Evolutionary conservation across 164 flowering plant genomes (phyloP).

Genomic region (Nymphaea colorata): DNA sequence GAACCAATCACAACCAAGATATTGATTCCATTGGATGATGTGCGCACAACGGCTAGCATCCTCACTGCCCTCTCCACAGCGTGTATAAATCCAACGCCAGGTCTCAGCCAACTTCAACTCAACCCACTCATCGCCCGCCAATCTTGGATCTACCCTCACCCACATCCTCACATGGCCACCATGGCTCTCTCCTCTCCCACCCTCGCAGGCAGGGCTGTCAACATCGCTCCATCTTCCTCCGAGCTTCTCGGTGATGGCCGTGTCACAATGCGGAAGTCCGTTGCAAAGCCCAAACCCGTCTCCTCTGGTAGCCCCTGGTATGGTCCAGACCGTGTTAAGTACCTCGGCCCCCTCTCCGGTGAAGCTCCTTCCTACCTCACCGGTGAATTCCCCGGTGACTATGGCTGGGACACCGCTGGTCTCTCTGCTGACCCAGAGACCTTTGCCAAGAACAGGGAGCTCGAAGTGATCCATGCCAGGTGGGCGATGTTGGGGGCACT

Average conservation of each 20-base stretch:
- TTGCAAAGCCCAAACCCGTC: conserved; percentile 1
- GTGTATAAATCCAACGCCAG: background rate
- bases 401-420: conserved; percentile 33
- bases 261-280: conserved; percentile 18
- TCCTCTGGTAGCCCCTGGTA: background rate
- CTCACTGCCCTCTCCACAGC: background rate
- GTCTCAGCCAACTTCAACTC: background rate
- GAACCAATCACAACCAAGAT: conserved; percentile 1
- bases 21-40: conserved; percentile 4
- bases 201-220: conserved; percentile 28
- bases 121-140: background rate
- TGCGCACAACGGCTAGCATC: background rate
- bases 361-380: conserved; percentile 37
- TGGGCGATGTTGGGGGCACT: conserved; percentile 33
- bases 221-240: conserved; percentile 16
- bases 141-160: background rate
- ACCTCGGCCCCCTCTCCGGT: conserved; percentile 18
- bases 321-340: no score
- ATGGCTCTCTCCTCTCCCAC: conserved; percentile 36
- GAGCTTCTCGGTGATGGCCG: conserved; percentile 19
- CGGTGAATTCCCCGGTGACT: conserved; percentile 46
- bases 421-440: no score
- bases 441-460: no score
- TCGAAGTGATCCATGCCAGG: conserved; percentile 10
- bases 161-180: conserved; percentile 16